Base-by-base conservation (phyloP, 371 early-diverging fungal species). In the Rhizopus microsporus region DNA sequence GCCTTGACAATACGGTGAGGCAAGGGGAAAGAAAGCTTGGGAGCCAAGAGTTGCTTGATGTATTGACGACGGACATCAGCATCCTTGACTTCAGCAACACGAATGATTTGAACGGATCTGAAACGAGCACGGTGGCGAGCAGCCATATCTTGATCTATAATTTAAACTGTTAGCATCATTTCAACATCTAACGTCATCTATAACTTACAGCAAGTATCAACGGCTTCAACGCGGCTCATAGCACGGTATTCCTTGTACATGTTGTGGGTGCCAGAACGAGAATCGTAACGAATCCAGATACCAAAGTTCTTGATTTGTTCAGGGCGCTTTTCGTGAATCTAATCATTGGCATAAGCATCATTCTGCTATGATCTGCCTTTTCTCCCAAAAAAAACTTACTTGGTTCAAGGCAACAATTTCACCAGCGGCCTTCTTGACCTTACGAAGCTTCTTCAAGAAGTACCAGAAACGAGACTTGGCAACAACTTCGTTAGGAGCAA, bases 231-330 rank as follows among this genome's bases (percentile, higher is more conserved):
- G 69, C 97, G 90, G 74, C 88, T 81, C 73, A 96, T 79, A 75
- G 95, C 96, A 68, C 99, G 91, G 91, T 96, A 95, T 87, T 99
- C 99, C 90, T 98, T 99, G 90, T 98, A 97, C 93, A 98, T 96
- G 90, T 98, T 98, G 89, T 97, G 96, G 59, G 95, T 92, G 59
- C 96, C 96, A 47, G 93, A 94, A 80, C 95, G 94, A 60, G 96
- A 94, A 83, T 96, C 93, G 87, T 97, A 99, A 66, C 95, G 93
- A 66, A 97, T 88, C 91, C 91, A 94, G 84, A 99, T 92, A 65
- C 97, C 97, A 74, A 87, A 99, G 90, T 94, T 98, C 90, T 97
- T 98, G 77, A 95, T 91, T 71, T 81, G 79, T 46, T 82, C 72
- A 59, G 93, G 92, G 69, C 86, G 86, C 81, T 94, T 89, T 83